phyloP scores from a whole-genome alignment of 768 basidiomycete genomes.

The Tricholoma furcatifolium region DNA sequence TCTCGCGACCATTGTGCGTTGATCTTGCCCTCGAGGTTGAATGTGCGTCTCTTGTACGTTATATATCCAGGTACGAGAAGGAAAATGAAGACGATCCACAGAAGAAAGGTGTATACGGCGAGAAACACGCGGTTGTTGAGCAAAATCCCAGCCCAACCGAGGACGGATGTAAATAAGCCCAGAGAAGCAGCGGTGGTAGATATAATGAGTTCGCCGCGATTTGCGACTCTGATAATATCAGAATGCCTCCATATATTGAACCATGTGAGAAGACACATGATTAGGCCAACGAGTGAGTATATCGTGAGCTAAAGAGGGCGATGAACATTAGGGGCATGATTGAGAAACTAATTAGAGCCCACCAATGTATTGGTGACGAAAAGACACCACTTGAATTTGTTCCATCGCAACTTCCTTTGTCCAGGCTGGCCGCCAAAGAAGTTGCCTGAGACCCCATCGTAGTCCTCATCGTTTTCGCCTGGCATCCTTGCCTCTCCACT shows the following conservation, averaged over 20 bases:
- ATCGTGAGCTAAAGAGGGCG: conserved; percentile 37
- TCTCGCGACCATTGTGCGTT: conserved; percentile 73
- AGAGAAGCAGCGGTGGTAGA: conserved; percentile 65
- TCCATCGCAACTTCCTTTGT: conserved; percentile 62
- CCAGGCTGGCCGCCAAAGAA: conserved; percentile 43
- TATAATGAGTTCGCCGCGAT: conserved; percentile 63
- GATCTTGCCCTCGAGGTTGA: conserved; percentile 82
- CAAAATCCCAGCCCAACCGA: conserved; percentile 79
- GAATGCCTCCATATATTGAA: conserved; percentile 70
- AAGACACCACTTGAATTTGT: conserved; percentile 76
- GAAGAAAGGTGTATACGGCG: conserved; percentile 71
- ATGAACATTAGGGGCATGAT: background rate
- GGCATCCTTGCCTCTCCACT: conserved; percentile 53
- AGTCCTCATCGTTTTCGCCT: conserved; percentile 51
- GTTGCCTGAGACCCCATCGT: conserved; percentile 42
- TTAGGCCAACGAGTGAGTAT: conserved; percentile 60
- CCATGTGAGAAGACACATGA: conserved; percentile 73
- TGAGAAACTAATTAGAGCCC: conserved; percentile 6
- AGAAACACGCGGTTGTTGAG: conserved; percentile 85
- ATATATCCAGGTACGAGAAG: conserved; percentile 76
- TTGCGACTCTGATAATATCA: conserved; percentile 72
- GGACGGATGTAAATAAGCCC: conserved; percentile 61
- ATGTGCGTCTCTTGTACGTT: conserved; percentile 69
- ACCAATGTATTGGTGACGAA: conserved; percentile 58
- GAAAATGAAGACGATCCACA: conserved; percentile 73